These are phyloP conservation scores for Erysimum cheiranthoides DNA, from an alignment of 345 rosid species.

Conservation along the genomic window DNA sequence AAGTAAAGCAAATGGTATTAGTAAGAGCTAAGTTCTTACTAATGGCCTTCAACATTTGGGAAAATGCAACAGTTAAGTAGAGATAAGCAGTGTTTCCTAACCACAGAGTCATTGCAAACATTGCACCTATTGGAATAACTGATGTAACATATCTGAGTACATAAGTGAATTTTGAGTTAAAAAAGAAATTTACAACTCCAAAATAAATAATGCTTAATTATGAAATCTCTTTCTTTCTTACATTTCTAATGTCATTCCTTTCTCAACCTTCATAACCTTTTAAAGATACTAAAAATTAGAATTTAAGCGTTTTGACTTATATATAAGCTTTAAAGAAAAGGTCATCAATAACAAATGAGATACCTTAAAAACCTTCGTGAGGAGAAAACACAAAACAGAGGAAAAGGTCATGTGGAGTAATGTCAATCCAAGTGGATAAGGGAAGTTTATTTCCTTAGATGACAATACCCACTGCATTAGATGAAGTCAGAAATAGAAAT, in stretches of 20 bases:
- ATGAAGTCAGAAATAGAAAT: not conserved
- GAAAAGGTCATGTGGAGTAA: not conserved
- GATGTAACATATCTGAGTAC: constrained; percentile 3
- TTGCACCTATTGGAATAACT: not conserved
- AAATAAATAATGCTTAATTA: not conserved
- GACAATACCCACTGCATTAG: not conserved
- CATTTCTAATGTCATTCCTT: not conserved
- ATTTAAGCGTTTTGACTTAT: not conserved
- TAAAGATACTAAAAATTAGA: not conserved
- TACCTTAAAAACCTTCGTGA: not conserved
- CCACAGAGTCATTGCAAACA: not conserved
- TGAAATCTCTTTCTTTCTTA: not conserved
- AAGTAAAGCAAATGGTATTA: not conserved
- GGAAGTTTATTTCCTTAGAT: constrained; percentile 3
- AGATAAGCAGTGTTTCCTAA: constrained; percentile 6
- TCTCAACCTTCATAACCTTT: not conserved
- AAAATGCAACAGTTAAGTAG: not conserved
- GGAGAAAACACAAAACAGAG: not conserved
- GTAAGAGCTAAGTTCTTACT: not conserved
- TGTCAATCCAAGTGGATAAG: constrained; percentile 1
- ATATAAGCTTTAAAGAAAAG: not conserved
- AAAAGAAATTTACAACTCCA: not conserved
- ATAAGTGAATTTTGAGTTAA: not conserved
- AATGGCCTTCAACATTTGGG: not conserved
- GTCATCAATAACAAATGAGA: not conserved